A percentile compares a stretch with the other conserved stretches of the same genome.
Evolutionary conservation across 495 filamentous ascomycete genomes (phyloP).

Genomic region (Pyrenopolyporus hunteri): DNA sequence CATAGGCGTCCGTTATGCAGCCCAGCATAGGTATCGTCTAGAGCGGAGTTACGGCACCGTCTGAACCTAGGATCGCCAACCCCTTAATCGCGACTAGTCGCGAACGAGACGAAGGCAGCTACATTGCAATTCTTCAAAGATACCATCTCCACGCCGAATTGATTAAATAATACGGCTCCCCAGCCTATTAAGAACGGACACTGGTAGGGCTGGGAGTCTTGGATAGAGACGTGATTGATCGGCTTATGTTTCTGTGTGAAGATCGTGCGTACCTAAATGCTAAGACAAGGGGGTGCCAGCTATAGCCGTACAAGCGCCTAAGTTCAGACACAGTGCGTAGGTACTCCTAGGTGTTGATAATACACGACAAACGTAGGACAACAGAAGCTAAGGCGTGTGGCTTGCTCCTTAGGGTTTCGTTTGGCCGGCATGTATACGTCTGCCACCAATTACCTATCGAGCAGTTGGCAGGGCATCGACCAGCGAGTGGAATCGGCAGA

Average conservation of each 20-base stretch:
- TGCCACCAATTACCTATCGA: slow-evolving; percentile 1
- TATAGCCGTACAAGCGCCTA: slow-evolving; percentile 14
- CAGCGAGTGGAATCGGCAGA: background rate
- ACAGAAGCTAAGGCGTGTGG: slow-evolving; percentile 14
- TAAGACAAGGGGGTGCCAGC: slow-evolving; percentile 2
- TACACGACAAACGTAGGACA: too few species aligned
- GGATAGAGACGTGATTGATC: background rate
- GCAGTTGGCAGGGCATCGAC: background rate
- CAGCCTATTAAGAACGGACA: background rate
- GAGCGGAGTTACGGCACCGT: background rate
- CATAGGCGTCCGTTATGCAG: background rate
- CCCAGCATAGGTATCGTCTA: too few species aligned
- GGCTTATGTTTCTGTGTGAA: background rate
- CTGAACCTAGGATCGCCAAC: background rate
- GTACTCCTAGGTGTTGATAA: slow-evolving; percentile 1
- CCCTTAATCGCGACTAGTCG: background rate
- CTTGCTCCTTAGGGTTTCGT: slow-evolving; percentile 15
- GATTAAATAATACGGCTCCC: background rate
- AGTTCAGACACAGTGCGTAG: slow-evolving; percentile 11
- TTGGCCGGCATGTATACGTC: slow-evolving; percentile 5
- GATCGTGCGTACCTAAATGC: slow-evolving; percentile 6
- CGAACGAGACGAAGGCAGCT: slow-evolving; percentile 9
- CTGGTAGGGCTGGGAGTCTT: too few species aligned
- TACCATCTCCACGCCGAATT: background rate
- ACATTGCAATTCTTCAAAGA: background rate